A percentile compares a stretch with the other conserved stretches of the same genome.
phyloP scores from a whole-genome alignment of 352 stramenopile species.

The Pythium apleroticum region DNA sequence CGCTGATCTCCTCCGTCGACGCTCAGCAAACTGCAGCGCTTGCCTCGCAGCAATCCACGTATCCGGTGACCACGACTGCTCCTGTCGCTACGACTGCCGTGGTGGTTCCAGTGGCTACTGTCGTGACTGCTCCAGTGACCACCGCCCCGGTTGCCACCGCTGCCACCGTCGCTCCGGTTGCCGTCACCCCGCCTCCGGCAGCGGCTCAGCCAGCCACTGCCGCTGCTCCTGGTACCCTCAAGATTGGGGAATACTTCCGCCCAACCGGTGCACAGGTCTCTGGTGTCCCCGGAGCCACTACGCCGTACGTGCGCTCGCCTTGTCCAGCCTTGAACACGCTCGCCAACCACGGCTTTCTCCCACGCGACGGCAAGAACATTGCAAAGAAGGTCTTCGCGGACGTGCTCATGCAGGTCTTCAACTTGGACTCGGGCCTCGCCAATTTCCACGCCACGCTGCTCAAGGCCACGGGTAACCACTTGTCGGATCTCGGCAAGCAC shows the following conservation, averaged over 20 bases:
- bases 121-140: neutral
- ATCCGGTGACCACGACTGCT: neutral
- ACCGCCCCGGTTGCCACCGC: too few species aligned
- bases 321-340: conserved; percentile 65
- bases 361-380: conserved; percentile 46
- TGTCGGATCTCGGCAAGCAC: conserved; percentile 39
- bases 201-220: neutral
- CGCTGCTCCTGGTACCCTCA: neutral
- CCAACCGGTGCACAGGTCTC: conserved; percentile 15
- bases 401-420: neutral
- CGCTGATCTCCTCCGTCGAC: neutral
- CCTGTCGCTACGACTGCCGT: neutral
- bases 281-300: conserved; percentile 2
- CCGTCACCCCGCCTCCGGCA: neutral
- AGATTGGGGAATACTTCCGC: conserved; percentile 14
- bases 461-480: conserved; percentile 3
- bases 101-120: neutral
- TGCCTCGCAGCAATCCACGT: neutral
- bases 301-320: conserved; percentile 27
- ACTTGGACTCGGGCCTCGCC: conserved; percentile 20
- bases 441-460: conserved; percentile 32
- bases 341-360: conserved; percentile 56
- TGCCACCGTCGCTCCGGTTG: too few species aligned
- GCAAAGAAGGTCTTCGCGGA: neutral
- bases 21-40: neutral